These are phyloP conservation scores for Westerdykella ornata DNA, from an alignment of 2,329 filamentous ascomycete species.

Conservation along the genomic window DNA sequence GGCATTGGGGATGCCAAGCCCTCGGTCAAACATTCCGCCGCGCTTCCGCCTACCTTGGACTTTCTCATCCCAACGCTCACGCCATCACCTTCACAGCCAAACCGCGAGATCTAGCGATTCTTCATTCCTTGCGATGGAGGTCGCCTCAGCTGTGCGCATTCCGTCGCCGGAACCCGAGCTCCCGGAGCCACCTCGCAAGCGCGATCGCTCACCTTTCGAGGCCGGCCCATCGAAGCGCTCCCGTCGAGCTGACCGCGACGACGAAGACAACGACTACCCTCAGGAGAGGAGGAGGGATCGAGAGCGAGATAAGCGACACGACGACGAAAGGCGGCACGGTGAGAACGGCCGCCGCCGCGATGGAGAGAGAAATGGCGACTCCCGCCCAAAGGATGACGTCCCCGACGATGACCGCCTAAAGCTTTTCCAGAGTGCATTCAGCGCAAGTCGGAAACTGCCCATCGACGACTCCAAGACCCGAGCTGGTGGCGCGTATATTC, in stretches of 20 bases:
- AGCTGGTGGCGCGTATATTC: slow-evolving; percentile 93
- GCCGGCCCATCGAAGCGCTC: slow-evolving; percentile 34
- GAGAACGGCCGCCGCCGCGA: slow-evolving; percentile 57
- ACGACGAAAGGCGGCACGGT: slow-evolving; percentile 62
- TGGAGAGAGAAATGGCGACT: slow-evolving; percentile 5
- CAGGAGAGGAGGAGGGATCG: slow-evolving; percentile 43
- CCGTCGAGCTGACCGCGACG: slow-evolving; percentile 38
- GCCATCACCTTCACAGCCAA: not conserved
- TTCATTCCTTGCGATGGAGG: slow-evolving; percentile 23
- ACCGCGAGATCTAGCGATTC: not conserved
- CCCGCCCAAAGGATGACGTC: slow-evolving; percentile 15
- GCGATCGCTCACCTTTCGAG: slow-evolving; percentile 49
- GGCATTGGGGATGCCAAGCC: not conserved
- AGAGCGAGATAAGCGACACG: slow-evolving; percentile 62
- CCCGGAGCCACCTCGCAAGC: slow-evolving; percentile 44
- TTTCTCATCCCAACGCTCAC: not conserved
- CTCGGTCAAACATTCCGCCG: not conserved
- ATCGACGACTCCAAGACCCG: slow-evolving; percentile 84
- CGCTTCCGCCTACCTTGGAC: not conserved
- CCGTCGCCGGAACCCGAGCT: slow-evolving; percentile 50
- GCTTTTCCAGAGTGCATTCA: slow-evolving; percentile 34
- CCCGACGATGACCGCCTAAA: slow-evolving; percentile 32
- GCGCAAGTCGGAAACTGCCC: slow-evolving; percentile 67
- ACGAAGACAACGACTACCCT: slow-evolving; percentile 44
- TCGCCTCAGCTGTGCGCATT: slow-evolving; percentile 49